Conservation (phyloP, 768 basidiomycete genomes). For the Amanita inopinata region DNA sequence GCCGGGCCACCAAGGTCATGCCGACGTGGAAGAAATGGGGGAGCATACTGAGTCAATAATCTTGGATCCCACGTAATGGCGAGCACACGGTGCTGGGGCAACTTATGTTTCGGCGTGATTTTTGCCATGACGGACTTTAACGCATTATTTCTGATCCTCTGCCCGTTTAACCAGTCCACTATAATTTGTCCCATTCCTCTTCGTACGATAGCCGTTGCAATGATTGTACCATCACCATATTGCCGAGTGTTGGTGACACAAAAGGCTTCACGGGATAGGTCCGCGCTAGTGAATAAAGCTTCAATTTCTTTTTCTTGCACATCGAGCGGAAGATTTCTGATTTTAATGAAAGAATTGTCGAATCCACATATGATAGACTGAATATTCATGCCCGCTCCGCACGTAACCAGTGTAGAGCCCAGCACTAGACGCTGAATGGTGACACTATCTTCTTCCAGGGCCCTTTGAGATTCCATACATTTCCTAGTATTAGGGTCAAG, state of each 20-base stretch:
- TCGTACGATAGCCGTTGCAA: not conserved
- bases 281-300: conserved; percentile 9
- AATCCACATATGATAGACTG: conserved; percentile 12
- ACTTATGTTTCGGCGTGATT: not conserved
- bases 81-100: not conserved
- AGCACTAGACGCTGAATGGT: not conserved
- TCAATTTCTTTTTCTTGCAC: conserved; percentile 10
- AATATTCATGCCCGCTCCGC: conserved; percentile 15
- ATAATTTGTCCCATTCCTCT: not conserved
- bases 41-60: too few species aligned
- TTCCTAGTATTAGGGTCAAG: not conserved
- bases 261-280: conserved; percentile 11
- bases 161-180: not conserved
- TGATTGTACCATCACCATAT: conserved; percentile 7
- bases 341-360: conserved; percentile 10
- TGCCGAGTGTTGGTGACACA: conserved; percentile 13
- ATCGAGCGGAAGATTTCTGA: conserved; percentile 12
- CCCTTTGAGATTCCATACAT: not conserved
- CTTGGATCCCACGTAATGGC: not conserved
- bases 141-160: not conserved
- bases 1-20: too few species aligned
- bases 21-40: too few species aligned
- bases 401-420: conserved; percentile 13
- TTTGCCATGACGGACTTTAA: not conserved
- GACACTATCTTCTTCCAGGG: not conserved